Evolutionary conservation across 495 filamentous ascomycete species (phyloP), one percentile per base, ranked within the genome.

Genomic region (Penicillium simplicissimum): DNA sequence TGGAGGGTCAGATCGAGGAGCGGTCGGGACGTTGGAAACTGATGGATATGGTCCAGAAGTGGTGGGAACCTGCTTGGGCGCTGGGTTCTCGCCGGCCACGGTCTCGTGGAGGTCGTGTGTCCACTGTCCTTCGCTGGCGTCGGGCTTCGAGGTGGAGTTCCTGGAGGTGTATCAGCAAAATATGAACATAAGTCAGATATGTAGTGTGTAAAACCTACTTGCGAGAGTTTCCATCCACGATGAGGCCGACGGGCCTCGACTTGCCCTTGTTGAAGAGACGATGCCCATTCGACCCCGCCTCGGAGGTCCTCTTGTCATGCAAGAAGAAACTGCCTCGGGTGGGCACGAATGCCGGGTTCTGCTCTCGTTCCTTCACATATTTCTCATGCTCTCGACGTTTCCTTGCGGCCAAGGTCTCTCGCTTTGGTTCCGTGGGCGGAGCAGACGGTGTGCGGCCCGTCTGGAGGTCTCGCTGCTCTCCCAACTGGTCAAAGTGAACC

Each of bases 261-360:
- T 80, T 81, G 48, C 76, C 65, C 67, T 78, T 81, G 66, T 65
- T 78, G 63, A 62, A 72, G 13, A 72, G 21, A 28, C 72, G 75
- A 65, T 75, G 62, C 17, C 69, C 71, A 70, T 93, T 95, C 28
- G 87, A 82, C 52, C 87, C 88, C 21, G 88, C 82, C 36, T 89
- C 89, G 35, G 85, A 81, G 54, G 90, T 86, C 60, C 93, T 85
- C 65, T 96, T 92, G 71, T 98, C 95, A 74, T 98, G 95, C 81
- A 98, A 87, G 80, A 97, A 98, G 81, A 98, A 98, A 55, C 87
- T 89, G 25, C 95, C 95, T 53, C 96, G 84, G 67, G 96, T 98
- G 55, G 95, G 95, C 36, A 98, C 93, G 74, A 96, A 96, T 34
- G 94, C 87, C 45, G 95, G 95, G 76, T 97, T 92, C 61, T 90